Percentiles rank a stretch among this genome's conserved stretches.
These are phyloP conservation scores for Boletus semigastroideus DNA, from an alignment of 1,284 basidiomycete genomes.

Conservation along the genomic window DNA sequence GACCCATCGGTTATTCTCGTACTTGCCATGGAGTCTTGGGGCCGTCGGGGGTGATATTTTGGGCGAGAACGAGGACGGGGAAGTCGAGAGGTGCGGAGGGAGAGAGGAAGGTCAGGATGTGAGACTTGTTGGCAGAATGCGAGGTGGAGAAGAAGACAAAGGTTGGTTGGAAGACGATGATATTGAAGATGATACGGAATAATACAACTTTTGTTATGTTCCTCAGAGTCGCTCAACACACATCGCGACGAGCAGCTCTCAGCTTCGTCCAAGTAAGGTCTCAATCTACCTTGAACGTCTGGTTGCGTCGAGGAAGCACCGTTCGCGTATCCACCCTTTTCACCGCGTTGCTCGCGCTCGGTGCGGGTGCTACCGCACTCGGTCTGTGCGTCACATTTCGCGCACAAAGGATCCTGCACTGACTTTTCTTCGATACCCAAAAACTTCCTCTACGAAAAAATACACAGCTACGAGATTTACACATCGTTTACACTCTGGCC, in stretches of 20 bases:
- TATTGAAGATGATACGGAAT: slow-evolving; percentile 57
- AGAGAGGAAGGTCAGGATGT: slow-evolving; percentile 23
- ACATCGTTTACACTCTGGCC: slow-evolving; percentile 59
- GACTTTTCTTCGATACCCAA: not conserved
- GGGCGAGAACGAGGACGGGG: slow-evolving; percentile 28
- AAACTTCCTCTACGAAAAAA: not conserved
- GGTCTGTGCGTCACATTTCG: slow-evolving; percentile 48
- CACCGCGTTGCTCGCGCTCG: slow-evolving; percentile 46
- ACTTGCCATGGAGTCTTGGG: slow-evolving; percentile 44
- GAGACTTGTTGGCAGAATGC: slow-evolving; percentile 19
- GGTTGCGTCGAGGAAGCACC: slow-evolving; percentile 18
- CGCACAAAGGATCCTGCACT: slow-evolving; percentile 1
- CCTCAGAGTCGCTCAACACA: not conserved
- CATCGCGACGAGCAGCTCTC: not conserved
- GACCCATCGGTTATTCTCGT: slow-evolving; percentile 56
- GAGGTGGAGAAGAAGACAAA: slow-evolving; percentile 29
- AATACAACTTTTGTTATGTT: slow-evolving; percentile 1
- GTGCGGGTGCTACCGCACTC: slow-evolving; percentile 49
- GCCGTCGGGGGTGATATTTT: slow-evolving; percentile 29
- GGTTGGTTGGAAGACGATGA: slow-evolving; percentile 70
- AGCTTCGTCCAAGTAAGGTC: slow-evolving; percentile 2
- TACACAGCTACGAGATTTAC: slow-evolving; percentile 64
- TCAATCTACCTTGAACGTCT: slow-evolving; percentile 14
- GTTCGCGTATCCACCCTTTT: slow-evolving; percentile 46
- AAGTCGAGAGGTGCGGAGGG: slow-evolving; percentile 13